A percentile compares a stretch with the other conserved stretches of the same genome.
Evolutionary conservation across 768 basidiomycete species (phyloP).

Genomic region (Suillus paluster): DNA sequence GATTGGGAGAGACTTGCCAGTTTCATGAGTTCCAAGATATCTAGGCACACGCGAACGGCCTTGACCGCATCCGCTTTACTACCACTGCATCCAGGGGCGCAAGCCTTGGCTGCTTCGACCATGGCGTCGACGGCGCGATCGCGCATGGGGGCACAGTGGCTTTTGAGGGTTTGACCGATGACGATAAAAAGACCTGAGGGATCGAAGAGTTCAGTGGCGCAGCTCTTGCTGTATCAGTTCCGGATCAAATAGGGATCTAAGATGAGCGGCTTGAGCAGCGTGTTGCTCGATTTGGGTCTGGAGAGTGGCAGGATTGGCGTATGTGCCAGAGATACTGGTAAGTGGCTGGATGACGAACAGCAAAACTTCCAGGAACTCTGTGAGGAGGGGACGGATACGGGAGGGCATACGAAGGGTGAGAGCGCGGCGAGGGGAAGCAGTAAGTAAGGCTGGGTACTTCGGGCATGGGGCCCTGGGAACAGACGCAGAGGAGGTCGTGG

Average conservation of each 20-base stretch:
- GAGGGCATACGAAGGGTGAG: constrained; percentile 73
- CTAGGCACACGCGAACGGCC: constrained; percentile 83
- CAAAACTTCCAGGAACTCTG: constrained; percentile 81
- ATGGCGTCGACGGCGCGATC: constrained; percentile 84
- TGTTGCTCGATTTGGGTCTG: constrained; percentile 66
- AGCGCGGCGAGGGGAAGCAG: constrained; percentile 46
- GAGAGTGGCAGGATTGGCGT: constrained; percentile 61
- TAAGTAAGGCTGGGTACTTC: constrained; percentile 48
- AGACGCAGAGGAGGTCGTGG: constrained; percentile 59
- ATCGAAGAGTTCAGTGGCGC: constrained; percentile 72
- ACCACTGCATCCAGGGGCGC: constrained; percentile 57
- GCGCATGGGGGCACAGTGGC: constrained; percentile 93
- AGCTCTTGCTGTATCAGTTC: constrained; percentile 84
- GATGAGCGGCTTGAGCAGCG: constrained; percentile 64
- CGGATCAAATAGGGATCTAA: constrained; percentile 81
- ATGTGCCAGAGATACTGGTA: constrained; percentile 61
- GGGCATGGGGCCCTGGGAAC: constrained; percentile 48
- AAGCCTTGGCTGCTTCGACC: constrained; percentile 69
- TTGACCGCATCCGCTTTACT: constrained; percentile 67
- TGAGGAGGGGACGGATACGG: constrained; percentile 68
- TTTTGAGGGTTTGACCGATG: constrained; percentile 82
- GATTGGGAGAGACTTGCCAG: constrained; percentile 58
- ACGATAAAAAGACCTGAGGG: constrained; percentile 76
- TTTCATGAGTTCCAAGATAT: constrained; percentile 95
- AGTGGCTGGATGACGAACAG: constrained; percentile 85